Evolutionary conservation across 148 eudicot species (phyloP), one percentile per base, ranked within the genome.

Genomic region (Chenopodium quinoa): DNA sequence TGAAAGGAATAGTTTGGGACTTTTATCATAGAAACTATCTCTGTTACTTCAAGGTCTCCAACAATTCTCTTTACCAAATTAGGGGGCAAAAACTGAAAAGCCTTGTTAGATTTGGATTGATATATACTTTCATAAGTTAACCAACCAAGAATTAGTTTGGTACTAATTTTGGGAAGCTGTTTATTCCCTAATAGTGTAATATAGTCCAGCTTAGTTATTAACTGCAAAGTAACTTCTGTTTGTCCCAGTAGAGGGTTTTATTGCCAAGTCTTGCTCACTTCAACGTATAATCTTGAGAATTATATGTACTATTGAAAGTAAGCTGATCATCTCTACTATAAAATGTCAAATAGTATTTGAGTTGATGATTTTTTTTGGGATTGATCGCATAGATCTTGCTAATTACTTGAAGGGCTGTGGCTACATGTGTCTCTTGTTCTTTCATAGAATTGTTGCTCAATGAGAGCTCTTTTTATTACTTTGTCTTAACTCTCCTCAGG

Each of bases 401-500:
- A 68, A 48, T 31, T 78, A 25, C 22, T 75, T 54, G 37, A 76
- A 40, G 20, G 65, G 64, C 3, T 46, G 3, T 29, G 48, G 7
- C 27, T 47, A 14, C 48, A 12, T 50, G 34, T 34, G 9, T 47
- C 22, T 68, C 70, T 22, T 9, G 31, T 67, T 64, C 62, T 75
- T 60, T 7, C 75, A 69, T 52, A 16, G 20, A 34, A 32, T 44
- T 72, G 73, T 58, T 78, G n/a, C 63, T 54, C 12, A 72, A 56
- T 67, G 20, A 58, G n/a, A 62, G 74, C 22, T 69, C 9, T 29
- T 9, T 52, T 32, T 65, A 17, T 79, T 34, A 31, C 32, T 44
- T 69, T 29, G 62, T 31, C 56, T 63, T 60, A 16, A 62, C 66
- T 29, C 16, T 78, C 68, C 83, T 75, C 83, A 95, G 99, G 97